Base-by-base conservation (phyloP, 768 basidiomycete species). In the Cystobasidium ongulense region DNA sequence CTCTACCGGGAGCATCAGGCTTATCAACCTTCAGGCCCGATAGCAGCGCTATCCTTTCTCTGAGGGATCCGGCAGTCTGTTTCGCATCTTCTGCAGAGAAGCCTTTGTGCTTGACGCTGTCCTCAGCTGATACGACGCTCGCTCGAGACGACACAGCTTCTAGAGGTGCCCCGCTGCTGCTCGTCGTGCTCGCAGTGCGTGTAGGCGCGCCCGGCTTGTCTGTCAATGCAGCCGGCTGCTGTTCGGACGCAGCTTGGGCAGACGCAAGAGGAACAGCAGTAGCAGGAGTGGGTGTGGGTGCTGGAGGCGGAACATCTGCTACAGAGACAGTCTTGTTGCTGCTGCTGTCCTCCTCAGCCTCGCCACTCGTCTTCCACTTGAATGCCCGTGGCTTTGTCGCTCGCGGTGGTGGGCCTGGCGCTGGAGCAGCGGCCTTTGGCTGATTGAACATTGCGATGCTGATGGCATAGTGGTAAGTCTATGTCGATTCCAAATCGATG, bases 381-480 rank as follows among this genome's bases (percentile, higher is more conserved):
- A 71, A 71, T 27, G 41, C 68, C 13, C 38, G 33, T 33, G 68
- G 68, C 36, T 71, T 71, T n/a, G 68, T 33, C 17, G 68, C 31
- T 21, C 41, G 52, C 10, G 68, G 65, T 29, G 65, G 68, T 8
- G 68, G 68, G 15, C 57, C 57, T 31, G 66, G 43, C 21, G 66
- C 38, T n/a, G 68, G 35, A 10, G 68, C 68, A 36, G 52, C 57
- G 13, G 57, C 68, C 31, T 71, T 71, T 10, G 68, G 68, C 53
- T 71, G 68, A 59, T 71, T 71, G 68, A 71, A 71, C 68, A 71
- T 71, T 53, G 68, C 68, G 35, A 71, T 71, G 33, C 68, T 71
- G 53, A 27, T 15, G 13, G 29, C 11, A 29, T 29, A 31, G 57
- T 27, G 11, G 21, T 35, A 59, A 27, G 33, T 13, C 5, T 35